These are phyloP conservation scores for Jatropha multifida DNA, from an alignment of 441 rosid genomes.

Conservation along the genomic window DNA sequence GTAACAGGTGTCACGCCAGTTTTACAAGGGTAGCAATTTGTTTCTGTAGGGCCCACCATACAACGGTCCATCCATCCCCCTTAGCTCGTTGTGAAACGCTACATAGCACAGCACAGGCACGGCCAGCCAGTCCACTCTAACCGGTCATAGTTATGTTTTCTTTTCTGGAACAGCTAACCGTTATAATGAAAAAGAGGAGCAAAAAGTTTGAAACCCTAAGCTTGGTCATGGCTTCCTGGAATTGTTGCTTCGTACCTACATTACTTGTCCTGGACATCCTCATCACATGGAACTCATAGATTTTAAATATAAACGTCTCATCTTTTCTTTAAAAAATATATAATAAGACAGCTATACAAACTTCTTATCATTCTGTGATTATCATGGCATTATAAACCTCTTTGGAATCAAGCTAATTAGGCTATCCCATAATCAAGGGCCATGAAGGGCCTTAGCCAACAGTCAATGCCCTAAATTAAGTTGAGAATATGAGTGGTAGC, in stretches of 20 bases:
- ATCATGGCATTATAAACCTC: too few relatives aligned
- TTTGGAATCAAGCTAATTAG: too few relatives aligned
- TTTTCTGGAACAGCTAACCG: neutral
- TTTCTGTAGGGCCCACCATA: slow-evolving; percentile 2
- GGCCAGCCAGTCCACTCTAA: neutral
- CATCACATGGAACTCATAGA: neutral
- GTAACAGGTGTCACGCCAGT: slow-evolving; percentile 15
- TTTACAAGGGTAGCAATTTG: slow-evolving; percentile 5
- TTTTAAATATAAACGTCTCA: neutral
- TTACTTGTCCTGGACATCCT: neutral
- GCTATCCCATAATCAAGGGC: too few relatives aligned
- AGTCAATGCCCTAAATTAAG: neutral
- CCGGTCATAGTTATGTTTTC: neutral
- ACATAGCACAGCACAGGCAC: neutral
- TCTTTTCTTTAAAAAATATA: neutral
- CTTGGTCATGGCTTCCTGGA: neutral
- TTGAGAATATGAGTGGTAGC: slow-evolving; percentile 14
- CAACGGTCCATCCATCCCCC: neutral
- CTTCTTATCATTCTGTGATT: too few relatives aligned
- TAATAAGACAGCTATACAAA: neutral
- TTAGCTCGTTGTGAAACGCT: neutral
- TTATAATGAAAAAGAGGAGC: too few relatives aligned
- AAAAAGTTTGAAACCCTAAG: too few relatives aligned
- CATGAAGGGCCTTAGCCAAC: too few relatives aligned
- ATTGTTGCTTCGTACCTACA: slow-evolving; percentile 1